Percentiles rank a stretch among this genome's conserved stretches.
These are phyloP conservation scores for Strobilomyces confusus DNA, from an alignment of 768 basidiomycete genomes.

Conservation along the genomic window DNA sequence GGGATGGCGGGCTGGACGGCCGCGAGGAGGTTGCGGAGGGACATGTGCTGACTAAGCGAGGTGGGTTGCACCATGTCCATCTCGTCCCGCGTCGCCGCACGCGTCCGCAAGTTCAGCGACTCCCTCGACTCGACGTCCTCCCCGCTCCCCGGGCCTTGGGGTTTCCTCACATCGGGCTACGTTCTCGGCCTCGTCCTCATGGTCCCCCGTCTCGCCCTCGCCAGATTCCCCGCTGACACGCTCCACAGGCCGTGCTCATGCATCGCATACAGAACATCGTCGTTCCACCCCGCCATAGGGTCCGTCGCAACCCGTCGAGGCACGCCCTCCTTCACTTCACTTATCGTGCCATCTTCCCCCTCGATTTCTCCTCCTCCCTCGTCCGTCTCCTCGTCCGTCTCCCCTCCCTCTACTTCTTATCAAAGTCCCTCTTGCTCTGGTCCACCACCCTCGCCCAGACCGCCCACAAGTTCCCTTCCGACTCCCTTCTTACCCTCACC, in stretches of 20 bases:
- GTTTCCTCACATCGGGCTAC: slow-evolving; percentile 72
- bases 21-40: slow-evolving; percentile 23
- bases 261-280: slow-evolving; percentile 79
- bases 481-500: slow-evolving; percentile 35
- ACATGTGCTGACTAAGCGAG: slow-evolving; percentile 26
- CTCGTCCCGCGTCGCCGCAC: no score
- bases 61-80: no score
- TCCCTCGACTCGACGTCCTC: not conserved
- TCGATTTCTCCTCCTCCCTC: slow-evolving; percentile 57
- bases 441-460: slow-evolving; percentile 55
- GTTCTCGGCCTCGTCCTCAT: slow-evolving; percentile 61
- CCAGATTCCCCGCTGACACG: not conserved
- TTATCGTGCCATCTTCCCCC: slow-evolving; percentile 49
- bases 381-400: slow-evolving; percentile 58
- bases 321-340: slow-evolving; percentile 25
- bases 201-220: slow-evolving; percentile 36
- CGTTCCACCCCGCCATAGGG: slow-evolving; percentile 51
- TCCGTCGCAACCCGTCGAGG: slow-evolving; percentile 11
- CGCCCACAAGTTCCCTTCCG: slow-evolving; percentile 38
- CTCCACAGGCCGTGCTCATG: slow-evolving; percentile 55
- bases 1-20: slow-evolving; percentile 47
- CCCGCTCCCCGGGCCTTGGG: slow-evolving; percentile 57
- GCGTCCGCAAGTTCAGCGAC: not conserved
- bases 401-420: slow-evolving; percentile 61
- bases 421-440: slow-evolving; percentile 56